A percentile compares a stretch with the other conserved stretches of the same genome.
phyloP scores from a whole-genome alignment of 805 yeast genomes.

The Blastobotrys parvus region DNA sequence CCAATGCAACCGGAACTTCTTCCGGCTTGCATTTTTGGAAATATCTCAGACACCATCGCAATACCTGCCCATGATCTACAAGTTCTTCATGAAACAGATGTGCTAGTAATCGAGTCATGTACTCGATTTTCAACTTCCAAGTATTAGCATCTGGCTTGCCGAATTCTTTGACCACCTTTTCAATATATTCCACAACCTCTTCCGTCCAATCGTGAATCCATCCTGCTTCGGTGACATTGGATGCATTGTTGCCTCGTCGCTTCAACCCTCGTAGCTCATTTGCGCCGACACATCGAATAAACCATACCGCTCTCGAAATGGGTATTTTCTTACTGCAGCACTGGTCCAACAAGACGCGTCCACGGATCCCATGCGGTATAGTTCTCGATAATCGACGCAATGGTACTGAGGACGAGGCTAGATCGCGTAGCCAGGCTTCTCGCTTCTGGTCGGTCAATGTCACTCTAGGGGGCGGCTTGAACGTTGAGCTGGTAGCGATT shows the following conservation, averaged over 20 bases:
- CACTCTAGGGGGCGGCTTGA: slow-evolving; percentile 80
- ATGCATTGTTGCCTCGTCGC: slow-evolving; percentile 33
- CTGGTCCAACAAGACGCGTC: slow-evolving; percentile 63
- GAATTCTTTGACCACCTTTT: slow-evolving; percentile 40
- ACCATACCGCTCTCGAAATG: slow-evolving; percentile 78
- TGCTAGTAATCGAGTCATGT: slow-evolving; percentile 50
- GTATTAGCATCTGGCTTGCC: slow-evolving; percentile 10
- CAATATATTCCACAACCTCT: slow-evolving; percentile 58
- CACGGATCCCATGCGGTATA: slow-evolving; percentile 84
- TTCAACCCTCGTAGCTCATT: slow-evolving; percentile 60
- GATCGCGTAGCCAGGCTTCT: slow-evolving; percentile 77
- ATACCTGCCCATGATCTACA: slow-evolving; percentile 52
- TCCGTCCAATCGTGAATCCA: slow-evolving; percentile 90
- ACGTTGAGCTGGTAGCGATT: slow-evolving; percentile 43
- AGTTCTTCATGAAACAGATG: slow-evolving; percentile 62
- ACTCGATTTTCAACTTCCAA: slow-evolving; percentile 48
- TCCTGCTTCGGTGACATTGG: slow-evolving; percentile 34
- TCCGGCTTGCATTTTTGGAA: slow-evolving; percentile 34
- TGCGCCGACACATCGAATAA: slow-evolving; percentile 77
- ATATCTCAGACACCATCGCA: slow-evolving; percentile 54
- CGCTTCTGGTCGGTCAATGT: slow-evolving; percentile 81
- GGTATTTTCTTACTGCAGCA: slow-evolving; percentile 64
- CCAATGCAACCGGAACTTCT: slow-evolving; percentile 39
- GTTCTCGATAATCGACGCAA: slow-evolving; percentile 62
- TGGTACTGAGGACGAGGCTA: slow-evolving; percentile 61